Evolutionary conservation across 225 moss, liverwort and hornwort genomes (phyloP), one percentile per base, ranked within the genome.

Genomic region (Lunularia cruciata): DNA sequence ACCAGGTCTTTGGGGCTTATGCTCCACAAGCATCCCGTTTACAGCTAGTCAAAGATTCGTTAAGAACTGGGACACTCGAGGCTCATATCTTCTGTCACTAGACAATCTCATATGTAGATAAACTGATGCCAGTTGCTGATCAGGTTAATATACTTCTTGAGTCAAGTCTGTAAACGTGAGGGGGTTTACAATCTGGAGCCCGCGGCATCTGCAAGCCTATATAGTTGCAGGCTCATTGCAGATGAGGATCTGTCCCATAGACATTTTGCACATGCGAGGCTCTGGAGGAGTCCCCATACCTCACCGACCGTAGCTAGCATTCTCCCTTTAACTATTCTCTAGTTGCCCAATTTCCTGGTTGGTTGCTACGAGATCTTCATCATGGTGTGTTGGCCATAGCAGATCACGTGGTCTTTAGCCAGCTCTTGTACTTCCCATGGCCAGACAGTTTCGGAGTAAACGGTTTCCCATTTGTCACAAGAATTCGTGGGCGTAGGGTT

Each of bases 101-200:
- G 31, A 13, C 16, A 57, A 31, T 57, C 1, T 31, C 32, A 57
- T 31, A 14, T 57, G 14, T 31, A 57, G 15, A 16, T 57, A 57
- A 16, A 57, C 6, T 31, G 56, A 57, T 57, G 56, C 11, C n/a
- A 11, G 33, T 31, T 57, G 23, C 31, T 33, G 31, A 15, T 33
- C 14, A 57, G 23, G 56, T 57, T 16, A 30, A 28, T 5, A 28
- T 27, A 14, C n/a, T n/a, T n/a, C n/a, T n/a, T 55, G 55, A 55
- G 55, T 28, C 43, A 51, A 23, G 51, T 8, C 5, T 22, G 19
- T 51, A 5, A 25, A 51, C 56, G 56, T 57, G 56, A 30, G 56
- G 6, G 14, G 31, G 19, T 57, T 14, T 57, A 57, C 56, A 57
- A 10, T 32, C 56, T 57, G 56, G 56, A 57, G 56, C 56, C 32